Evolutionary conservation across 2,329 filamentous ascomycete species (phyloP).

Genomic region (Alternaria infectoria): DNA sequence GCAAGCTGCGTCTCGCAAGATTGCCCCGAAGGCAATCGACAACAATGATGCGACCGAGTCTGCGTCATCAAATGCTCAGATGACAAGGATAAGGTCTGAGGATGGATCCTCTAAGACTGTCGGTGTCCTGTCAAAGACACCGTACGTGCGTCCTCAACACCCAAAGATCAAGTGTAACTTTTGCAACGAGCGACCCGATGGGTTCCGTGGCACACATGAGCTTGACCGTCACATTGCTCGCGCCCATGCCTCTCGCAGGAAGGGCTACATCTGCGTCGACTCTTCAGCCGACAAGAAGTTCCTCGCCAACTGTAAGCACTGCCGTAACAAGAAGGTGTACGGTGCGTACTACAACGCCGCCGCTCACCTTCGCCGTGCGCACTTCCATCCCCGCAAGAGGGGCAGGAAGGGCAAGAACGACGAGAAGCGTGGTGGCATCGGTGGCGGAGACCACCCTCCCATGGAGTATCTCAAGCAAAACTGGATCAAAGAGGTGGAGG

Average conservation of each 20-base stretch:
- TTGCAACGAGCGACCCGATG: conserved; percentile 75
- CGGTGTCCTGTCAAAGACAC: conserved; percentile 58
- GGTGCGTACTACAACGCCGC: conserved; percentile 94
- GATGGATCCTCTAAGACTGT: conserved; percentile 63
- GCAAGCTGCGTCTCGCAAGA: conserved; percentile 55
- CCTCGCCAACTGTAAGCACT: conserved; percentile 83
- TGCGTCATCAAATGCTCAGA: conserved; percentile 52
- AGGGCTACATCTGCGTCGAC: conserved; percentile 69
- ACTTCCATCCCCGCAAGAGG: conserved; percentile 76
- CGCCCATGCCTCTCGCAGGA: conserved; percentile 67
- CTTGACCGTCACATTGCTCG: conserved; percentile 61
- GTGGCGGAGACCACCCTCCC: conserved; percentile 65
- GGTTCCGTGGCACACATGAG: conserved; percentile 88
- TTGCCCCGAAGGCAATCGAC: conserved; percentile 54
- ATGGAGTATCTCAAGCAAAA: conserved; percentile 65
- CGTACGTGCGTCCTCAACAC: conserved; percentile 70
- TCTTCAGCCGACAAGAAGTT: conserved; percentile 66
- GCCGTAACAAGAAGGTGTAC: conserved; percentile 77
- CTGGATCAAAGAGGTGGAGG: conserved; percentile 66
- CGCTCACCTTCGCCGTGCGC: conserved; percentile 83
- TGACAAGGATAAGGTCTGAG: conserved; percentile 58
- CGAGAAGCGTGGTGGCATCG: conserved; percentile 66
- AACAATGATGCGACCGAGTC: conserved; percentile 36
- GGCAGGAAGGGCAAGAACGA: conserved; percentile 64
- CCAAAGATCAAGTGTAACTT: conserved; percentile 73